phyloP scores from a whole-genome alignment of 257 asterid genomes.

The Przewalskia tangutica region DNA sequence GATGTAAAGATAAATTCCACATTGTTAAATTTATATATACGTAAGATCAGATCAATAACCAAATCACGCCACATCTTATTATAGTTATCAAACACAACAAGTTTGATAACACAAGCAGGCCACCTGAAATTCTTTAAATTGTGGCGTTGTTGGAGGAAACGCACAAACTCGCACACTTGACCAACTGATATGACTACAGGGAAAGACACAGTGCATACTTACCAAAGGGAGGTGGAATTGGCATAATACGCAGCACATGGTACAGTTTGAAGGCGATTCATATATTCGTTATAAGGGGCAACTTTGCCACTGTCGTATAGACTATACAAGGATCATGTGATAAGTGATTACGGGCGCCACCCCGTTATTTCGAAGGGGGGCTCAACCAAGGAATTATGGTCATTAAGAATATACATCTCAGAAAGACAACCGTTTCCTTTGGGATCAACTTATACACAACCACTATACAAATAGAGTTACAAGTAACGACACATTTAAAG shows the following conservation, averaged over 20 bases:
- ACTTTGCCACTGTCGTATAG: neutral
- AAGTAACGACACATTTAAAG: neutral
- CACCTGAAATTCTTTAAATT: neutral
- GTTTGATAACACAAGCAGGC: neutral
- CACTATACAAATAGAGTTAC: neutral
- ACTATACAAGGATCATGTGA: neutral
- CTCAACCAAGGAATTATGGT: neutral
- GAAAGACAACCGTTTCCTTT: neutral
- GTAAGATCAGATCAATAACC: neutral
- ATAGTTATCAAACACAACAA: neutral
- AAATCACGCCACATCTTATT: neutral
- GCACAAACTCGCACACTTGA: too few species aligned
- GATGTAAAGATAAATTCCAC: neutral
- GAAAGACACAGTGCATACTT: neutral
- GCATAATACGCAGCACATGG: neutral
- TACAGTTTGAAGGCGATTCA: neutral
- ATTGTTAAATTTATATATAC: neutral
- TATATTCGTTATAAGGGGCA: neutral
- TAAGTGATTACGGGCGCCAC: neutral
- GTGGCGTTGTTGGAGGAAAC: too few species aligned
- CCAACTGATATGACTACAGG: neutral
- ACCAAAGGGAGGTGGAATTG: neutral
- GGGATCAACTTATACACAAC: neutral
- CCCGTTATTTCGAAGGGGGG: neutral
- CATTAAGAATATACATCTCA: neutral